These are phyloP conservation scores for Mimosa bimucronata DNA, from an alignment of 306 rosid genomes.

Conservation along the genomic window DNA sequence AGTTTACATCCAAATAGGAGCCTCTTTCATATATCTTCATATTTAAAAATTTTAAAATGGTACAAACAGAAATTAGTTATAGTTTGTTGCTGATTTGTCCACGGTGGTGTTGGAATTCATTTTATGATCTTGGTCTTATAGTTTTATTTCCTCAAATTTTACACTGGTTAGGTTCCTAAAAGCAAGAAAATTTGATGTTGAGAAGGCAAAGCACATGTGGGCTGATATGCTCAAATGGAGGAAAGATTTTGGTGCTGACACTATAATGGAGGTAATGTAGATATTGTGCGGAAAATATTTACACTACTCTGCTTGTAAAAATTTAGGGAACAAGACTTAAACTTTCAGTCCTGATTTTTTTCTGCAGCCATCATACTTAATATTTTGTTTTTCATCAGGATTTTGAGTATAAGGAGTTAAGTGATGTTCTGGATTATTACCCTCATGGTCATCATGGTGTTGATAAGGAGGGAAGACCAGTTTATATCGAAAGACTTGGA, in stretches of 20 bases:
- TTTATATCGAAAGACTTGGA: constrained; percentile 95
- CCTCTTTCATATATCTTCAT: background rate
- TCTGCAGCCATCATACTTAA: constrained; percentile 17
- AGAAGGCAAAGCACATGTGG: constrained; percentile 97
- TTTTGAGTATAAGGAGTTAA: constrained; percentile 77
- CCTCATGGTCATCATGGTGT: constrained; percentile 98
- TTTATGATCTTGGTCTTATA: background rate
- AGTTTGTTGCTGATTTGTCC: background rate
- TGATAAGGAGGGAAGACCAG: constrained; percentile 96
- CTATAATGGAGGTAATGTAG: constrained; percentile 69
- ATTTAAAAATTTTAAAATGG: background rate
- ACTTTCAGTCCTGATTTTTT: constrained; percentile 21
- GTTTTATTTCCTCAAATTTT: constrained; percentile 13
- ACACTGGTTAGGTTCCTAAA: constrained; percentile 70
- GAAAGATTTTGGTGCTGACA: constrained; percentile 79
- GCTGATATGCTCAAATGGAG: constrained; percentile 96
- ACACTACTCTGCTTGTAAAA: background rate
- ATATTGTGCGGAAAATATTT: constrained; percentile 11
- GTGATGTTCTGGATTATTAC: constrained; percentile 75
- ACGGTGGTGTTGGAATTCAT: background rate
- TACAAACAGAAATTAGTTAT: background rate
- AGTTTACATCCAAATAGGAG: background rate
- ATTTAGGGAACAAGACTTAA: constrained; percentile 3
- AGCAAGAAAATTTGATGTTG: constrained; percentile 91
- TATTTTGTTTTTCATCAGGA: constrained; percentile 57